A percentile compares a stretch with the other conserved stretches of the same genome.
These are phyloP conservation scores for Microdochium nivale DNA, from an alignment of 2,329 filamentous ascomycete species.

Conservation along the genomic window DNA sequence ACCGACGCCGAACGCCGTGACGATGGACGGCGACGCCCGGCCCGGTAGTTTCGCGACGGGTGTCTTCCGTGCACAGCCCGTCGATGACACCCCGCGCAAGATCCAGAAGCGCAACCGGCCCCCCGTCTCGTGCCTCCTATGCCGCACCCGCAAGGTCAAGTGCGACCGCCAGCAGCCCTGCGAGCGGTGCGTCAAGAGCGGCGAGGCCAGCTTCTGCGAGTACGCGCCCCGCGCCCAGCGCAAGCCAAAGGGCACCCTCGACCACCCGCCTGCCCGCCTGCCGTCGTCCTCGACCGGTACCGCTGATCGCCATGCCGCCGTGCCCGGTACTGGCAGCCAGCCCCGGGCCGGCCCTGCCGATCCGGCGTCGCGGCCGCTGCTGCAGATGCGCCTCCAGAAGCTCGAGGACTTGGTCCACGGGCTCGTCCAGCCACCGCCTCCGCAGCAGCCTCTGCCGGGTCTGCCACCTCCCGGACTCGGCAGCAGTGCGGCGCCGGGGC, in stretches of 20 bases:
- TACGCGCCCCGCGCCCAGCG: constrained; percentile 25
- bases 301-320: not conserved
- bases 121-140: constrained; percentile 24
- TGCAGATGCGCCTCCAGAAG: constrained; percentile 25
- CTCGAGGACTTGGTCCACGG: constrained; percentile 26
- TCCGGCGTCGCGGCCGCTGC: constrained; percentile 18
- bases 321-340: constrained; percentile 8
- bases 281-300: not conserved
- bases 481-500: not conserved
- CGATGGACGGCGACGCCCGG: constrained; percentile 19
- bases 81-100: constrained; percentile 23
- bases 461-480: not conserved
- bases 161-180: constrained; percentile 30
- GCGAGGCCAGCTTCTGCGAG: constrained; percentile 24
- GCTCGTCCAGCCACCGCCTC: constrained; percentile 13
- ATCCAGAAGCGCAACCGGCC: constrained; percentile 27
- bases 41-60: constrained; percentile 19
- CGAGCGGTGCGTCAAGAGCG: constrained; percentile 27
- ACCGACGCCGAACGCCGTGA: not conserved
- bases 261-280: not conserved
- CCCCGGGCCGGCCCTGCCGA: constrained; percentile 13
- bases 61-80: constrained; percentile 26
- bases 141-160: constrained; percentile 27
- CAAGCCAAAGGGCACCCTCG: constrained; percentile 9
- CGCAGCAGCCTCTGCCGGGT: not conserved